These are phyloP conservation scores for Saccharum hybrid DNA, from an alignment of 202 grass and related monocot species.

Conservation along the genomic window DNA sequence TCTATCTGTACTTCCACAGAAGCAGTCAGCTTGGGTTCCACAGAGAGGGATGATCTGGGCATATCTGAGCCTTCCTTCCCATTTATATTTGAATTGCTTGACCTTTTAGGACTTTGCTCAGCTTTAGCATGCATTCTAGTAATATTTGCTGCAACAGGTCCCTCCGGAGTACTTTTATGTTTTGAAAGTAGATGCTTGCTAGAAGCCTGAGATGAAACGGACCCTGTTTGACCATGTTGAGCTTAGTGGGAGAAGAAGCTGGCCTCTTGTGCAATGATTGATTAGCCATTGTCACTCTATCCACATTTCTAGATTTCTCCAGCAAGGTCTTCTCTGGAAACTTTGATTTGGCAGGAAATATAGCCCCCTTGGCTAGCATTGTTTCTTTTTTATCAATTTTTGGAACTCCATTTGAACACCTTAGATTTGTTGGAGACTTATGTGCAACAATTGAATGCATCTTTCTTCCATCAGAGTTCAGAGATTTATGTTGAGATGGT, in stretches of 20 bases:
- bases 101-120: slow-evolving; percentile 20
- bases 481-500: slow-evolving; percentile 42
- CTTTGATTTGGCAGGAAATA: slow-evolving; percentile 40
- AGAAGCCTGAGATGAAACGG: slow-evolving; percentile 40
- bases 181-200: slow-evolving; percentile 42
- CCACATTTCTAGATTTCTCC: slow-evolving; percentile 41
- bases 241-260: slow-evolving; percentile 42
- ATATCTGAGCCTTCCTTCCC: slow-evolving; percentile 33
- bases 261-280: slow-evolving; percentile 47
- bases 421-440: slow-evolving; percentile 47
- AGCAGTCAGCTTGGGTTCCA: slow-evolving; percentile 36
- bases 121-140: slow-evolving; percentile 28
- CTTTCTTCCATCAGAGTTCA: slow-evolving; percentile 41
- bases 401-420: slow-evolving; percentile 34
- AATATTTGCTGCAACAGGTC: slow-evolving; percentile 31
- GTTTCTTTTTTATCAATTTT: slow-evolving; percentile 42
- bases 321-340: slow-evolving; percentile 45
- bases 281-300: slow-evolving; percentile 51
- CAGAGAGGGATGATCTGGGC: slow-evolving; percentile 31
- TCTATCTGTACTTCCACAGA: slow-evolving; percentile 45
- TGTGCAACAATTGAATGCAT: slow-evolving; percentile 39
- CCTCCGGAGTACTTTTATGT: slow-evolving; percentile 36
- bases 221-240: slow-evolving; percentile 41
- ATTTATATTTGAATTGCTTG: slow-evolving; percentile 28
- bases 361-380: slow-evolving; percentile 30